phyloP scores from a whole-genome alignment of 805 yeast genomes.

The Alloascoidea africana region DNA sequence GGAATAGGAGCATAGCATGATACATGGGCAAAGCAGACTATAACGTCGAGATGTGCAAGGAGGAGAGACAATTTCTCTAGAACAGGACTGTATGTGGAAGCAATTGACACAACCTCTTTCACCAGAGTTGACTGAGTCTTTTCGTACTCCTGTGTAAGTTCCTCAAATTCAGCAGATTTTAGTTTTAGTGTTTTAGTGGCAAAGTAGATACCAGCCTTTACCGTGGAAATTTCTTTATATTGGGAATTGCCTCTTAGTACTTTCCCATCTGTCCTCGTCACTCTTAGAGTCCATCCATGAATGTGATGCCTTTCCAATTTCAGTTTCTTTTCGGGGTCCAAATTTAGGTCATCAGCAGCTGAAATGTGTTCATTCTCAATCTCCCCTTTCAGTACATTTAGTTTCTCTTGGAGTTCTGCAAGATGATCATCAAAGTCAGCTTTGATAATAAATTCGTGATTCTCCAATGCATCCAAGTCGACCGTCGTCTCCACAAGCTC shows the following conservation, averaged over 20 bases:
- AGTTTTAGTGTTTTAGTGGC: constrained; percentile 53
- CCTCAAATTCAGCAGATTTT: constrained; percentile 42
- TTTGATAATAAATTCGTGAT: constrained; percentile 71
- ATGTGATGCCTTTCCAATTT: constrained; percentile 77
- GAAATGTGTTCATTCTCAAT: constrained; percentile 47
- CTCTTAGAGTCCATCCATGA: constrained; percentile 91
- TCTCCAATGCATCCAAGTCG: constrained; percentile 69
- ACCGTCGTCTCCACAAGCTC: constrained; percentile 88
- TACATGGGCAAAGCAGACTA: constrained; percentile 74
- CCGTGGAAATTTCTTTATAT: constrained; percentile 74
- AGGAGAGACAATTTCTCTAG: constrained; percentile 50
- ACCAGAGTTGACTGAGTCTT: constrained; percentile 66
- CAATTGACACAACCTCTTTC: constrained; percentile 66
- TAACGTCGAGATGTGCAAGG: constrained; percentile 68
- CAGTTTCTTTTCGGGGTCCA: constrained; percentile 78
- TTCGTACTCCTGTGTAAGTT: constrained; percentile 52
- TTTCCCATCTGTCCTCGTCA: constrained; percentile 78
- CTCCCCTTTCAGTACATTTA: constrained; percentile 36
- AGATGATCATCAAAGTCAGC: constrained; percentile 83
- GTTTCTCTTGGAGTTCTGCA: constrained; percentile 37
- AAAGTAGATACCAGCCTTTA: constrained; percentile 90
- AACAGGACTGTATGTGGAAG: constrained; percentile 70
- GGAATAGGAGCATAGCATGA: constrained; percentile 73
- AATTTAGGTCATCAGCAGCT: constrained; percentile 58
- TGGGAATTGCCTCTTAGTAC: constrained; percentile 47